Base-by-base conservation (phyloP, 225 moss, liverwort and hornwort genomes). In the Physcomitrium patens region DNA sequence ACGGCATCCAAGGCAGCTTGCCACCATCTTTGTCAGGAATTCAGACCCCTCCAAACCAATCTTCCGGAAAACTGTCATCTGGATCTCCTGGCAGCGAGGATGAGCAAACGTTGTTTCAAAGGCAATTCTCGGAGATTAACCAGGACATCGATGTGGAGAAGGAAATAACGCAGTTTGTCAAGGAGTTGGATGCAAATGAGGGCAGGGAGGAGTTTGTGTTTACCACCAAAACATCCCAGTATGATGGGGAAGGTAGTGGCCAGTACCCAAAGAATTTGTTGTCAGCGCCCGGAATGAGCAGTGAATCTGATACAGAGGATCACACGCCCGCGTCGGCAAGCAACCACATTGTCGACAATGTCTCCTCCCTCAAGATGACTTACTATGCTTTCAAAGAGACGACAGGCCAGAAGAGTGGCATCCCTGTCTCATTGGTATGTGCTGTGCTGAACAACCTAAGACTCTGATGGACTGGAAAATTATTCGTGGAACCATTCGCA, bases 291-390 rank as follows among this genome's bases (percentile, higher is more conserved):
- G n/a, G 73, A 69, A 84, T 50, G 48, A 75, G 64, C 57, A 75
- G 51, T 60, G 70, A 86, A 69, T 91, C 83, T 89, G 74, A 83
- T 13, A 83, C 78, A 17, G 89, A 83, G 17, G 72, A 77, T 5
- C 74, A 45, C 23, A 67, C 83, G 18, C 79, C 83, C 69, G 74
- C 65, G 12, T 79, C 86, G 42, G 64, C 75, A 37, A 37, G 31
- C 10, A 70, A 71, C 2, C 80, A 81, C 12, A 85, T 86, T 61
- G 79, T 76, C 22, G 91, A 91, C 59, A 57, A 93, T 60, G 77
- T 88, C 3, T 92, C 92, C 15, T 92, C 89, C 4, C 80, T 95
- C 48, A 92, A 91, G 69, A 95, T 89, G 92, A 88, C 82, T 16
- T 91, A 91, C 61, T 90, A 87, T 47, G 83, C 89, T 63, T 88